Evolutionary conservation across 2,329 filamentous ascomycete genomes (phyloP), one percentile per base, ranked within the genome.

Genomic region (Diplocarpon mali): DNA sequence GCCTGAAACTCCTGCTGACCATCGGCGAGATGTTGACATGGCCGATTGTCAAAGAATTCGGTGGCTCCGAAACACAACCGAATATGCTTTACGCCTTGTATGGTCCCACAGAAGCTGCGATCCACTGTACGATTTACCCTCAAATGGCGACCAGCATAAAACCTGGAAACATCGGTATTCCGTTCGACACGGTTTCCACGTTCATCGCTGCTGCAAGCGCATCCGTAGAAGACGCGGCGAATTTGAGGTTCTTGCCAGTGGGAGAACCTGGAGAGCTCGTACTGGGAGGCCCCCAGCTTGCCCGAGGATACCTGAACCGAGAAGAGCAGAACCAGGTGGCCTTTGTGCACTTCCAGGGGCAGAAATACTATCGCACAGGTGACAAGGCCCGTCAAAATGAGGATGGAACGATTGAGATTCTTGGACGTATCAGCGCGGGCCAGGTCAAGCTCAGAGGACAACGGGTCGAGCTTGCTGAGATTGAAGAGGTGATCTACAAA

Each of bases 1-100:
- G 67, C 0, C 63, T 95, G 31, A 78, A 73, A 42, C 64, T 89
- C 0, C 69, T 95, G 0, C 66, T 95, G 17, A 95, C 88, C 0
- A 95, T 95, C 53, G 89, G 89, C 5, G 89, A 95, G 63, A 95
- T 94, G 88, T 73, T 95, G 30, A 94, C 84, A 3, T 69, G 73
- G 35, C 74, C 77, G 8, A 81, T 95, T 2, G 71, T 95, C 16
- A 67, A 76, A 30, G 86, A 93, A 58, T 95, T 92, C 68, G 87
- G 86, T 5, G 65, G 64, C 7, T 60, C 67, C 17, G 52, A 57
- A 8, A 50, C 46, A 3, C 47, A 57, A 40, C 40, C 47, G 31
- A 80, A 83, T 53, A 79, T 94, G 35, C 69, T 95, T 1, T 89
- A 86, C 74, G 89, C 81, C 29, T 94, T 95, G 87, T 95, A 95